Percentiles rank a stretch among this genome's conserved stretches.
Conservation (phyloP, 805 yeast genomes). For the Wickerhamomyces chaumierensis region DNA sequence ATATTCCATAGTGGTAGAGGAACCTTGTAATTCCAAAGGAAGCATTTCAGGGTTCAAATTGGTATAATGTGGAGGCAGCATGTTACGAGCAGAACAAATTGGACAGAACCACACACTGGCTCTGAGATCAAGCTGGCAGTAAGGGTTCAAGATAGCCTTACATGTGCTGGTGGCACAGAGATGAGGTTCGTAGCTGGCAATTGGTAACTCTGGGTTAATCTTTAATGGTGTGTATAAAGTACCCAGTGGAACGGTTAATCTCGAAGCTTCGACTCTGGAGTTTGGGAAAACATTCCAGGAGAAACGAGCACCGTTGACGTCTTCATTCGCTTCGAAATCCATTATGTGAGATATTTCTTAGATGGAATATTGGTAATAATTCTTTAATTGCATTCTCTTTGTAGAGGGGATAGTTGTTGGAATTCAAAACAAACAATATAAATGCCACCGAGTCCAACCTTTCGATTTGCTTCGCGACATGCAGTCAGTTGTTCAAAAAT, state of each 20-base stretch:
- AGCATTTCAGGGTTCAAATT: conserved; percentile 64
- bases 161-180: conserved; percentile 37
- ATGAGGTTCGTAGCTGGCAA: conserved; percentile 80
- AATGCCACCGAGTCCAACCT: too few relatives aligned
- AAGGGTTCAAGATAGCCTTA: conserved; percentile 44
- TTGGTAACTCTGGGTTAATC: conserved; percentile 60
- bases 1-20: conserved; percentile 53
- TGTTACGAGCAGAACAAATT: conserved; percentile 39
- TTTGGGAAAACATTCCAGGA: conserved; percentile 53
- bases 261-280: conserved; percentile 38
- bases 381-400: too few relatives aligned
- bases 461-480: too few relatives aligned
- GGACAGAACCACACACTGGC: conserved; percentile 41
- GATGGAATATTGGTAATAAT: too few relatives aligned
- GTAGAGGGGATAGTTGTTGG: too few relatives aligned
- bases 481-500: too few relatives aligned
- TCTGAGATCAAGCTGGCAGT: conserved; percentile 20
- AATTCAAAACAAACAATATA: too few relatives aligned
- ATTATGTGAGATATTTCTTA: too few relatives aligned
- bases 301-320: conserved; percentile 44
- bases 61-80: conserved; percentile 52
- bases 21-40: conserved; percentile 65
- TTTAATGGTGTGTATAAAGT: conserved; percentile 50
- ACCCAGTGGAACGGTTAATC: conserved; percentile 45
- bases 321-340: conserved; percentile 11